These are phyloP conservation scores for Globisporangium okanoganense DNA, from an alignment of 352 stramenopile species.

Conservation along the genomic window DNA sequence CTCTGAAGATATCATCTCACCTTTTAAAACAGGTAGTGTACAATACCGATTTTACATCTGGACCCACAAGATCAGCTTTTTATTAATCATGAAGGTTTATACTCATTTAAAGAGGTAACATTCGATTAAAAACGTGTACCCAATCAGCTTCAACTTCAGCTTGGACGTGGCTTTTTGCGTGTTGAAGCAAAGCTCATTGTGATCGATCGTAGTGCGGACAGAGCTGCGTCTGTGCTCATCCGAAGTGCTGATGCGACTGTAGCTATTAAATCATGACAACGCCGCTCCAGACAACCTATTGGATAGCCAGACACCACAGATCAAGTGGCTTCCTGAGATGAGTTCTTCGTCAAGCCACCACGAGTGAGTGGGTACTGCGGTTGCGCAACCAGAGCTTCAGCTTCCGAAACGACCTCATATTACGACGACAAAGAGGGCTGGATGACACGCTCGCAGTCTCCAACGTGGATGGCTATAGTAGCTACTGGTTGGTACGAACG, in stretches of 20 bases:
- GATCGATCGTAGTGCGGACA: not conserved
- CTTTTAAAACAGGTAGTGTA: not conserved
- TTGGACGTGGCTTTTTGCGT: conserved; percentile 1
- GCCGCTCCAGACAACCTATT: not conserved
- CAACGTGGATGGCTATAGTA: not conserved
- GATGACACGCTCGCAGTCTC: not conserved
- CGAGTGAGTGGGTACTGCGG: too few species aligned
- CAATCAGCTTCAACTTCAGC: not conserved
- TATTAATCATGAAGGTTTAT: not conserved
- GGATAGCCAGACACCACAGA: not conserved
- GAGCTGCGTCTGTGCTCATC: too few species aligned
- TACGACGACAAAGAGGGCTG: not conserved
- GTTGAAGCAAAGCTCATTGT: too few species aligned
- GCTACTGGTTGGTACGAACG: too few species aligned
- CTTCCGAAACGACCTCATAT: too few species aligned
- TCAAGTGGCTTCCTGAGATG: too few species aligned
- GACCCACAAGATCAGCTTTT: not conserved
- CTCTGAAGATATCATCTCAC: not conserved
- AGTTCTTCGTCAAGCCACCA: too few species aligned
- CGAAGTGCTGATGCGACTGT: too few species aligned
- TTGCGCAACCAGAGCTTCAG: not conserved
- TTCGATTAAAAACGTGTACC: not conserved
- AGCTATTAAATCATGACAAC: not conserved
- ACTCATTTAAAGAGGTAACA: not conserved
- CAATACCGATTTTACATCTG: not conserved